A percentile compares a stretch with the other conserved stretches of the same genome.
Evolutionary conservation across 2,329 filamentous ascomycete species (phyloP).

Genomic region (Diaporthe longicolla): DNA sequence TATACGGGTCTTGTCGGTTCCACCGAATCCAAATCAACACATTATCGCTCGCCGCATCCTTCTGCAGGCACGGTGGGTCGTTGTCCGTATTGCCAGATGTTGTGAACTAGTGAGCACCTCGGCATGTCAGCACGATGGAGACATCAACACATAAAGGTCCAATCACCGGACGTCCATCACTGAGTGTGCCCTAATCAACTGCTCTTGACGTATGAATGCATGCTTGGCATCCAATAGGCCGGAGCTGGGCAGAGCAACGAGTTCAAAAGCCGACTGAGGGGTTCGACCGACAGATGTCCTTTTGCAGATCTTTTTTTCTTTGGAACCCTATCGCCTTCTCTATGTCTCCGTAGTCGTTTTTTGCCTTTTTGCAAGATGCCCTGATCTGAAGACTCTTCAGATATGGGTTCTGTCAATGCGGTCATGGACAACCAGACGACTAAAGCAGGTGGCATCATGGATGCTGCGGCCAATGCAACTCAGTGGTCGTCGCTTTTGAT

Average conservation of each 20-base stretch:
- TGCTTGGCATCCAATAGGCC: slow-evolving; percentile 20
- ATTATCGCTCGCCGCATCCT: not conserved
- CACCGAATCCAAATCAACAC: not conserved
- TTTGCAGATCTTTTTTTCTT: not conserved
- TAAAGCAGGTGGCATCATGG: not conserved
- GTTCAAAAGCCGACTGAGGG: not conserved
- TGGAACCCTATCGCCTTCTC: not conserved
- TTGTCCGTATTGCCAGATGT: not conserved
- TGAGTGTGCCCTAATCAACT: not conserved
- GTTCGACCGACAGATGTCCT: not conserved
- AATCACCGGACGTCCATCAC: not conserved
- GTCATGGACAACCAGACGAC: slow-evolving; percentile 8
- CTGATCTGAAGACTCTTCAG: no score
- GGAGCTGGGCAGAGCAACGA: slow-evolving; percentile 9
- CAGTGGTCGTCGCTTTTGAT: not conserved
- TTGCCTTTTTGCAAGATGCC: not conserved
- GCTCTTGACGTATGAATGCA: slow-evolving; percentile 9
- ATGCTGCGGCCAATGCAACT: not conserved
- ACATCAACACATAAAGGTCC: not conserved
- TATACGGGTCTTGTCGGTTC: not conserved
- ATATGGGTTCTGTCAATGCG: not conserved
- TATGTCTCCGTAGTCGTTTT: not conserved
- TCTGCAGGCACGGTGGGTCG: not conserved
- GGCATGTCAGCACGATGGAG: not conserved
- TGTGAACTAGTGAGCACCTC: not conserved